These are phyloP conservation scores for Adenanthera pavonina DNA, from an alignment of 306 rosid species.

Conservation along the genomic window DNA sequence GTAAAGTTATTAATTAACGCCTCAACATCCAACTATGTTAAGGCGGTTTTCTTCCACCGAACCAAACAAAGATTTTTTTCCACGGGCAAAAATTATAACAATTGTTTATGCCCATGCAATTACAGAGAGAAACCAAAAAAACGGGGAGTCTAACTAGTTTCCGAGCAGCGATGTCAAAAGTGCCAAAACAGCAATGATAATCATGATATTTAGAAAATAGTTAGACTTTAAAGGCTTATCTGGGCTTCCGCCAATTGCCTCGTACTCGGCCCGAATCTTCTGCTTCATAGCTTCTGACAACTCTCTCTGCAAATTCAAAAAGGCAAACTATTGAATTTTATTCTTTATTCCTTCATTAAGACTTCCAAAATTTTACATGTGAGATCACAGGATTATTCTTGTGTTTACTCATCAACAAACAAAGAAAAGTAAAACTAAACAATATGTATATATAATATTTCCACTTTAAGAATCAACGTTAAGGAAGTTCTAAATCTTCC, in stretches of 20 bases:
- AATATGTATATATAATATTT: conserved; percentile 34
- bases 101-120: conserved; percentile 30
- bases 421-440: conserved; percentile 59
- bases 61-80: conserved; percentile 11
- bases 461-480: conserved; percentile 11
- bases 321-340: conserved; percentile 81
- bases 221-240: conserved; percentile 87
- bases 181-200: conserved; percentile 84
- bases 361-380: conserved; percentile 65
- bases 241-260: conserved; percentile 93
- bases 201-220: conserved; percentile 85
- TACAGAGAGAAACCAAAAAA: conserved; percentile 10
- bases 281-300: conserved; percentile 87
- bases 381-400: conserved; percentile 67
- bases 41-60: not conserved
- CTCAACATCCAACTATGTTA: conserved; percentile 5
- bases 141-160: conserved; percentile 43
- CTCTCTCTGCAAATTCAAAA: conserved; percentile 94
- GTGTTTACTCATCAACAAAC: conserved; percentile 85
- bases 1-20: conserved; percentile 1
- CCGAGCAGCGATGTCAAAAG: conserved; percentile 79
- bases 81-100: conserved; percentile 12
- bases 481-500: conserved; percentile 23
- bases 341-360: conserved; percentile 75
- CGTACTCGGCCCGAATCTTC: conserved; percentile 93